A percentile compares a stretch with the other conserved stretches of the same genome.
Evolutionary conservation across 176 grass and related monocot species (phyloP).

Genomic region (Ensete glaucum): DNA sequence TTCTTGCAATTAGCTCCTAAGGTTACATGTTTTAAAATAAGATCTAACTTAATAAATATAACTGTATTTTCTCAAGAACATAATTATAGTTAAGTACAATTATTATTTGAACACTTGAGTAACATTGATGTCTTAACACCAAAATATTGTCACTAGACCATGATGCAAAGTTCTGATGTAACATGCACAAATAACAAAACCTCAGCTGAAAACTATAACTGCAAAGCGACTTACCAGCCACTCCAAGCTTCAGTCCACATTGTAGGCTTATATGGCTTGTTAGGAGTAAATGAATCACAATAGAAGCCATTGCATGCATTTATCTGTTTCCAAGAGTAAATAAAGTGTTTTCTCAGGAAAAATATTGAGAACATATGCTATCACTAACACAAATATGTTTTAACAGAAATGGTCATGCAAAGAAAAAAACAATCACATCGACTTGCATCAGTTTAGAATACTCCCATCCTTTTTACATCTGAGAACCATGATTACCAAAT

Average conservation of each 20-base stretch:
- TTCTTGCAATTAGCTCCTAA: background rate
- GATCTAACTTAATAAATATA: background rate
- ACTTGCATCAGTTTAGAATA: background rate
- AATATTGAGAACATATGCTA: background rate
- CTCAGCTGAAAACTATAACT: background rate
- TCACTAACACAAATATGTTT: background rate
- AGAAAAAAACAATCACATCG: background rate
- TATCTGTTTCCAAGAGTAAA: constrained; percentile 39
- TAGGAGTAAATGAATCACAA: constrained; percentile 86
- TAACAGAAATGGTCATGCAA: background rate
- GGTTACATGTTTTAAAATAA: background rate
- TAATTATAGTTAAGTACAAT: too few relatives aligned
- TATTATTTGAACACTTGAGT: too few relatives aligned
- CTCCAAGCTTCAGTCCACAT: constrained; percentile 99
- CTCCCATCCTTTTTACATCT: background rate
- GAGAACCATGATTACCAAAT: too few relatives aligned
- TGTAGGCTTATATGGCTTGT: constrained; percentile 70
- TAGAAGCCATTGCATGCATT: constrained; percentile 99
- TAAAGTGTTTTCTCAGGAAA: background rate
- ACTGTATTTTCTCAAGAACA: too few relatives aligned
- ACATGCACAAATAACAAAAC: background rate
- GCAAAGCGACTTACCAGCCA: constrained; percentile 62
- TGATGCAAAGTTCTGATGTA: background rate
- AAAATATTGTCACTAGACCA: too few relatives aligned
- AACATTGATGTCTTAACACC: too few relatives aligned